A percentile compares a stretch with the other conserved stretches of the same genome.
Conservation (phyloP, 768 basidiomycete species). For the Mycena epipterygia region DNA sequence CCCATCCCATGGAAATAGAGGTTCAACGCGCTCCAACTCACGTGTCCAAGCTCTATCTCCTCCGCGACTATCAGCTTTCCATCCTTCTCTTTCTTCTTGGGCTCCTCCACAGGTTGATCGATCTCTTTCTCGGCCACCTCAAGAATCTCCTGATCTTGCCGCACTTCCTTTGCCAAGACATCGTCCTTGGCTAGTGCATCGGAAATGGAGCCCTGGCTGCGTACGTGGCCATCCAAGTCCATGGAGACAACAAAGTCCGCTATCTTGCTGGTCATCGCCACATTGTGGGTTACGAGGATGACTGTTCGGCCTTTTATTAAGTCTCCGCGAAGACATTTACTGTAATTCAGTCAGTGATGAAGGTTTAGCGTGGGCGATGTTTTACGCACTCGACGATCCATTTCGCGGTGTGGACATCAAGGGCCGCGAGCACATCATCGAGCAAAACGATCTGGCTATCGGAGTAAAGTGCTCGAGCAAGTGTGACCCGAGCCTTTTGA, state of each 20-base stretch:
- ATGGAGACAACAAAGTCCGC: constrained; percentile 72
- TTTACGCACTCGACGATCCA: constrained; percentile 71
- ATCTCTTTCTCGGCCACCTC: constrained; percentile 44
- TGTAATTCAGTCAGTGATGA: constrained; percentile 16
- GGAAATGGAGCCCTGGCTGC: constrained; percentile 62
- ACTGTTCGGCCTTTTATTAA: constrained; percentile 84
- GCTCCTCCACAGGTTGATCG: constrained; percentile 37
- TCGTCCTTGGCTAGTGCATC: constrained; percentile 61
- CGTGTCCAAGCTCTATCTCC: constrained; percentile 71
- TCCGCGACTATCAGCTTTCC: constrained; percentile 76
- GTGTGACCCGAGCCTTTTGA: constrained; percentile 61
- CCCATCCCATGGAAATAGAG: constrained; percentile 55
- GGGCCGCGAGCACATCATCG: constrained; percentile 79
- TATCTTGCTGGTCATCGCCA: constrained; percentile 65
- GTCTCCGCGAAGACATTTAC: constrained; percentile 85
- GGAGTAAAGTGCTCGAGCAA: constrained; percentile 63
- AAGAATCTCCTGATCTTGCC: constrained; percentile 46
- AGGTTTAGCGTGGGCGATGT: no score
- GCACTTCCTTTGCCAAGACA: constrained; percentile 47
- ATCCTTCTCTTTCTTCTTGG: constrained; percentile 47
- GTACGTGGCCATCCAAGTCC: constrained; percentile 66
- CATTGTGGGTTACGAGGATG: constrained; percentile 72
- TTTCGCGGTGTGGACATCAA: constrained; percentile 84
- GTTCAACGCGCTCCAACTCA: constrained; percentile 59
- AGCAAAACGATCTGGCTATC: constrained; percentile 74